Conservation (phyloP, 257 asterid species). For the Solanum etuberosum region DNA sequence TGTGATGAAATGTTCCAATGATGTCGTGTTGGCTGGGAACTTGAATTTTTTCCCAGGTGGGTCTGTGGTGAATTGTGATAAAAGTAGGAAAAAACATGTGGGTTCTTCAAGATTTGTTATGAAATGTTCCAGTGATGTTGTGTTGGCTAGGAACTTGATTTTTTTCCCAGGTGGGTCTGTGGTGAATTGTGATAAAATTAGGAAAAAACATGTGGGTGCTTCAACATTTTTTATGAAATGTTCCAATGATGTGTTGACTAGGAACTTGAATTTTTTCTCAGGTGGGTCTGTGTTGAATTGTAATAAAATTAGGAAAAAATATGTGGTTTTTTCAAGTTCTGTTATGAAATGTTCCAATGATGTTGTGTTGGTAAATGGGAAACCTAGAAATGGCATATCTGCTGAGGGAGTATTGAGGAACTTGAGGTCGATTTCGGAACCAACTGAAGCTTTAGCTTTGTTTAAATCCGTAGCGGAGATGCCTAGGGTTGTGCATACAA, state of each 20-base stretch:
- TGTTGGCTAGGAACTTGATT: slow-evolving; percentile 13
- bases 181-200: slow-evolving; percentile 32
- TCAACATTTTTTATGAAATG: slow-evolving; percentile 36
- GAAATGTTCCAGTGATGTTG: not conserved
- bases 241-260: slow-evolving; percentile 27
- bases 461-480: slow-evolving; percentile 42
- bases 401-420: slow-evolving; percentile 48
- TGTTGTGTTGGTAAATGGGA: slow-evolving; percentile 17
- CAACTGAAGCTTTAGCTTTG: slow-evolving; percentile 40
- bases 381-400: slow-evolving; percentile 27
- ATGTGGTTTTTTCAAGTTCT: slow-evolving; percentile 22
- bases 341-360: slow-evolving; percentile 40
- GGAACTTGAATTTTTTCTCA: slow-evolving; percentile 16
- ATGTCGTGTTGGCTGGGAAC: slow-evolving; percentile 3
- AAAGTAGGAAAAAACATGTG: not conserved
- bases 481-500: slow-evolving; percentile 62
- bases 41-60: slow-evolving; percentile 12
- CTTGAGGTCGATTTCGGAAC: slow-evolving; percentile 47
- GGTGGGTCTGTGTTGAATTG: slow-evolving; percentile 25
- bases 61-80: not conserved
- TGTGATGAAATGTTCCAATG: not conserved
- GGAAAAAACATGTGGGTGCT: slow-evolving; percentile 19
- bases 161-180: slow-evolving; percentile 21
- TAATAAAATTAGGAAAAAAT: slow-evolving; percentile 35
- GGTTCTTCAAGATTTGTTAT: not conserved